Percentiles rank a stretch among this genome's conserved stretches.
Evolutionary conservation across 352 stramenopile species (phyloP).

Genomic region (Globisporangium middletonii): DNA sequence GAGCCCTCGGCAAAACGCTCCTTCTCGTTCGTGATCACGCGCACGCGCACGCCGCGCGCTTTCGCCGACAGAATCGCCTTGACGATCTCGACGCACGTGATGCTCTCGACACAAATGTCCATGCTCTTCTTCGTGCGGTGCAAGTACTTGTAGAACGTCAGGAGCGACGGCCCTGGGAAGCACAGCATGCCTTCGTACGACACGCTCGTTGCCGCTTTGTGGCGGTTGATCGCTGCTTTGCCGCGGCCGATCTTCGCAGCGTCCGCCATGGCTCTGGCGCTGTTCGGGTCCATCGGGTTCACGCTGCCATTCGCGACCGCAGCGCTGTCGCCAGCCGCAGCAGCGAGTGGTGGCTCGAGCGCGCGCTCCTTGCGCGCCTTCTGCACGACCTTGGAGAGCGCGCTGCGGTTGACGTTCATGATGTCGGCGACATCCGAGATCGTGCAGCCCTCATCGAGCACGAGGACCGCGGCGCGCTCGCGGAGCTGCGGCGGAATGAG

Average conservation of each 20-base stretch:
- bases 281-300: neutral
- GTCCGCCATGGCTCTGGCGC: neutral
- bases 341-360: conserved; percentile 4
- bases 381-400: conserved; percentile 8
- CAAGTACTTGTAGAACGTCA: conserved; percentile 40
- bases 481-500: conserved; percentile 7
- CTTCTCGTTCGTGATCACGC: conserved; percentile 54
- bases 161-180: conserved; percentile 19
- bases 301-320: neutral
- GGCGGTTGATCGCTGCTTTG: conserved; percentile 6
- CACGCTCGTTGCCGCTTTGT: conserved; percentile 7
- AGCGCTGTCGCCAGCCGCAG: neutral
- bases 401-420: conserved; percentile 9
- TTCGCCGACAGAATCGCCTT: conserved; percentile 44
- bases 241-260: neutral
- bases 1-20: conserved; percentile 42
- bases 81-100: conserved; percentile 58
- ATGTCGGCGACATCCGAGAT: conserved; percentile 8
- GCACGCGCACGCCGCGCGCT: conserved; percentile 36
- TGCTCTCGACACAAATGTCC: conserved; percentile 62
- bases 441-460: conserved; percentile 8
- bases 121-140: conserved; percentile 30
- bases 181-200: conserved; percentile 5
- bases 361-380: conserved; percentile 2
- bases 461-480: conserved; percentile 5